Evolutionary conservation across 371 early-diverging fungal genomes (phyloP).

Genomic region (Mortierella sp.): DNA sequence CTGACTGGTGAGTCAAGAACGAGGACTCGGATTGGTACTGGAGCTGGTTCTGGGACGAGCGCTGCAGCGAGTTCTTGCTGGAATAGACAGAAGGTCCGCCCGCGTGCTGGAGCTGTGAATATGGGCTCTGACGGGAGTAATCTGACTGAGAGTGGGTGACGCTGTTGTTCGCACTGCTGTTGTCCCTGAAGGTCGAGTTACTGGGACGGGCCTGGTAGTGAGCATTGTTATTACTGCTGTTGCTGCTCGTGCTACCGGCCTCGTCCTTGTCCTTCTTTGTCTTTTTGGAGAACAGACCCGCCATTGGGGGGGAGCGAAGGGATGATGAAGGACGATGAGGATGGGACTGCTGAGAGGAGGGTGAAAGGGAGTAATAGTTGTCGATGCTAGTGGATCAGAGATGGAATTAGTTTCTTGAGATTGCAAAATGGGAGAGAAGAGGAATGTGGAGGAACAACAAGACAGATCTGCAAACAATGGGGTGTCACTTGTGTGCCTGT

Average conservation of each 20-base stretch:
- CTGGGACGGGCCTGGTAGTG: conserved; percentile 27
- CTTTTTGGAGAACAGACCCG: conserved; percentile 55
- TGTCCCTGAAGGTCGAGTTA: conserved; percentile 14
- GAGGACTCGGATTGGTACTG: conserved; percentile 22
- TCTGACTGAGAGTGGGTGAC: conserved; percentile 19
- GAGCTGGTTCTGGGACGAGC: conserved; percentile 4
- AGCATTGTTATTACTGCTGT: conserved; percentile 16
- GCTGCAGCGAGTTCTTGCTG: conserved; percentile 38
- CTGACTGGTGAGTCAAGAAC: conserved; percentile 35
- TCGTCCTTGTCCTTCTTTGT: conserved; percentile 42
- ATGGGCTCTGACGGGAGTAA: conserved; percentile 15
- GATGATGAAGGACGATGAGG: no score
- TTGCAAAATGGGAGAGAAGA: no score
- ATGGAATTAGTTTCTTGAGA: no score
- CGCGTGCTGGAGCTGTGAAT: conserved; percentile 19
- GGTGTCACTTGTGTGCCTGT: no score
- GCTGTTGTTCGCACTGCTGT: conserved; percentile 25
- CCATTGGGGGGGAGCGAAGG: conserved; percentile 12
- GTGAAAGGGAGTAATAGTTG: no score
- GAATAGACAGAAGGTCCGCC: conserved; percentile 9
- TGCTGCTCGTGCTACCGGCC: conserved; percentile 13
- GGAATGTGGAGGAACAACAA: no score
- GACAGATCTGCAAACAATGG: no score
- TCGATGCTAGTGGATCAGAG: no score
- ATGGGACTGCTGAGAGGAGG: no score